A percentile compares a stretch with the other conserved stretches of the same genome.
Conservation (phyloP, 371 early-diverging fungal genomes). For the Vairimorpha necatrix region DNA sequence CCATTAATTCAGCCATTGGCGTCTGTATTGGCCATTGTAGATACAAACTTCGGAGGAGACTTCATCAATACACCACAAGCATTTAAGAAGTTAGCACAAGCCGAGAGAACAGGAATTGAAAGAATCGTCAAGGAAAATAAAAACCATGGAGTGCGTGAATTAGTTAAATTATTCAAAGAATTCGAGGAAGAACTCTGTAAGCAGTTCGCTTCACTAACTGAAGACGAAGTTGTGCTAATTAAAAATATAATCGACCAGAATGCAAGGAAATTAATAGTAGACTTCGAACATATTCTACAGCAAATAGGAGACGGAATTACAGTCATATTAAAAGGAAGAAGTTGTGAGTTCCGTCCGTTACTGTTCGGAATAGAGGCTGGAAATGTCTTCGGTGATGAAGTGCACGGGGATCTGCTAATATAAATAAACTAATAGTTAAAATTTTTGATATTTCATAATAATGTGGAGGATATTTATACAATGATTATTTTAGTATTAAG, state of each 20-base stretch:
- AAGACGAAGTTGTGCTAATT: not conserved
- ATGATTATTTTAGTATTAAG: no score
- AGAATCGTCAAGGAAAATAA: not conserved
- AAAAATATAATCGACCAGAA: conserved; percentile 10
- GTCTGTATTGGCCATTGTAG: not conserved
- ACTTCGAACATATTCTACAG: not conserved
- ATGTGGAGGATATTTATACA: no score
- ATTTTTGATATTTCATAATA: no score
- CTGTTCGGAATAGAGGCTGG: not conserved
- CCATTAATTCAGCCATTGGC: not conserved
- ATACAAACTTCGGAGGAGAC: not conserved
- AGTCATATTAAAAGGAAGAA: conserved; percentile 4
- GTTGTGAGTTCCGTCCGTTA: not conserved
- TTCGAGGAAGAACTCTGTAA: not conserved
- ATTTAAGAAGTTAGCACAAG: not conserved
- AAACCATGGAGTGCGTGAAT: not conserved
- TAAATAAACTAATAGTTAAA: no score
- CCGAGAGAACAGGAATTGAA: not conserved
- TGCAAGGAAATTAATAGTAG: conserved; percentile 13
- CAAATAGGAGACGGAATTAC: conserved; percentile 10
- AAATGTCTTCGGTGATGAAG: not conserved
- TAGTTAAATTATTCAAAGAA: not conserved
- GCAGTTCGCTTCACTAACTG: not conserved
- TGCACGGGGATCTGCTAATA: no score
- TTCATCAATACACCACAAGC: not conserved